Base-by-base conservation (phyloP, 495 filamentous ascomycete genomes). In the Tuber microsphaerosporum region DNA sequence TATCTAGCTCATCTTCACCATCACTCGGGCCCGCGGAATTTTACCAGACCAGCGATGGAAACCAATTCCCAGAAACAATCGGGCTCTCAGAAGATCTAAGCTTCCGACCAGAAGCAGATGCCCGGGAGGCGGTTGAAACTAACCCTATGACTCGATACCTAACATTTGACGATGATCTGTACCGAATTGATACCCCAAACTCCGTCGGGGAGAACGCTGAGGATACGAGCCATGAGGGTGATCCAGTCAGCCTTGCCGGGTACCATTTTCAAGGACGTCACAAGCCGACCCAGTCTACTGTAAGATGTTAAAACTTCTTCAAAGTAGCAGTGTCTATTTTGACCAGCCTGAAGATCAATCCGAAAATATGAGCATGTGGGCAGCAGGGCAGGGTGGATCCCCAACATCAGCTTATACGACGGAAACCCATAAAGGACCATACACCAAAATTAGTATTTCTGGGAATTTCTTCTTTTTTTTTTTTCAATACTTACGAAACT, bases 81-180 rank as follows among this genome's bases (percentile, higher is more conserved):
- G 79, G 73, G 16, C 77, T 81, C 44, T 80, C 79, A 5, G 74
- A 81, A 39, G 74, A 74, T n/a, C 80, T 80, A 0, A 56, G 74
- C 45, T 76, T 77, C 43, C 10, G 70, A 31, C 70, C 44, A 46
- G 68, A 72, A 22, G 73, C 71, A 19, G 70, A 73, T 17, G 39
- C 22, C 43, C 41, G 61, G 19, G 31, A 41, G 5, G 45, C 39
- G 20, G 31, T 22, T 44, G 74, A 48, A 34, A 39, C 65, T n/a
- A 51, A 71, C 22, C 51, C 68, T 10, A 68, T 72, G 10, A 68
- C 56, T 39, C 56, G 77, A 22, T 75, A 37, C 45, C n/a, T 77
- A 12, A 73, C 69, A 39, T 68, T 80, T 43, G 79, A 73, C 26
- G 74, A 75, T 51, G 75, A 75, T 39, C 76, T 79, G n/a, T 73